phyloP scores from a whole-genome alignment of 495 filamentous ascomycete genomes.

The Viridothelium virens region DNA sequence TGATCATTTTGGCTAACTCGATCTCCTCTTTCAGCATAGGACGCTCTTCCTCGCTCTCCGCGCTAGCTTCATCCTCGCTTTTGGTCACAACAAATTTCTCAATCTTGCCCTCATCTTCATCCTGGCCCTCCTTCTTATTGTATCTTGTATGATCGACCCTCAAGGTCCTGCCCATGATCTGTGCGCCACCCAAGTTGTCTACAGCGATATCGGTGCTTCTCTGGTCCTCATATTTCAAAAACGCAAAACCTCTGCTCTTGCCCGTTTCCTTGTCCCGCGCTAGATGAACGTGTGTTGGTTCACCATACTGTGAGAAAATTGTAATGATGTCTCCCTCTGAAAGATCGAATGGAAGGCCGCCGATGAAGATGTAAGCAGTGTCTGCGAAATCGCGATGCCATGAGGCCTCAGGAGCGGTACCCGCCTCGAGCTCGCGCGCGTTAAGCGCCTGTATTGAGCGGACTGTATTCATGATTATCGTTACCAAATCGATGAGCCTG shows the following conservation, averaged over 20 bases:
- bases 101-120: slow-evolving; percentile 42
- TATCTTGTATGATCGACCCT: slow-evolving; percentile 91
- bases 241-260: slow-evolving; percentile 86
- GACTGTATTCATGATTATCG: slow-evolving; percentile 72
- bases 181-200: slow-evolving; percentile 85
- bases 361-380: slow-evolving; percentile 94
- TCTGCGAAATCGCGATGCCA: slow-evolving; percentile 98
- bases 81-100: slow-evolving; percentile 9
- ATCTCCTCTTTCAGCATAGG: slow-evolving; percentile 56
- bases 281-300: slow-evolving; percentile 84
- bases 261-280: slow-evolving; percentile 92
- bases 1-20: slow-evolving; percentile 8
- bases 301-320: slow-evolving; percentile 95
- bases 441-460: slow-evolving; percentile 87
- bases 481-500: neutral
- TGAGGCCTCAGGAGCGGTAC: slow-evolving; percentile 71
- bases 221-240: slow-evolving; percentile 98
- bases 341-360: slow-evolving; percentile 86
- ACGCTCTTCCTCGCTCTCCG: slow-evolving; percentile 35
- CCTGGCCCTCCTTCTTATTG: slow-evolving; percentile 79
- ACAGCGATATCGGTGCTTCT: slow-evolving; percentile 91
- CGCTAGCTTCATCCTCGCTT: slow-evolving; percentile 34
- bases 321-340: slow-evolving; percentile 93
- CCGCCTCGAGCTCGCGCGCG: slow-evolving; percentile 87
- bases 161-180: slow-evolving; percentile 69